Percentiles rank a stretch among this genome's conserved stretches.
Conservation (phyloP, 768 basidiomycete species). For the Lactarius psammicola region DNA sequence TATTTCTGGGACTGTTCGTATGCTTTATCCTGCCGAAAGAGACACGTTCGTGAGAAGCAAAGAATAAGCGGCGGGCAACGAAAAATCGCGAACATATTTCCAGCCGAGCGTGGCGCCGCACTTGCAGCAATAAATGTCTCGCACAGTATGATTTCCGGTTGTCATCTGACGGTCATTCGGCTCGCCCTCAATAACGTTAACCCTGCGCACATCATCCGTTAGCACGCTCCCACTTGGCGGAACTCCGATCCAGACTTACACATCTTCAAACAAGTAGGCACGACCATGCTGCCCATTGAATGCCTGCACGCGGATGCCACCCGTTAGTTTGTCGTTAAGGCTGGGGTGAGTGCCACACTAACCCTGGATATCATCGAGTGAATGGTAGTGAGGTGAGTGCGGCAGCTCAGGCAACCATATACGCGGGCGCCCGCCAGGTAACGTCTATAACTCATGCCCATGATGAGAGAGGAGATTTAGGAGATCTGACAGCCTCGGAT, state of each 20-base stretch:
- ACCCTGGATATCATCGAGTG: constrained; percentile 90
- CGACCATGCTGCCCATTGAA: constrained; percentile 97
- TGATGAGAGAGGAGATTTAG: constrained; percentile 36
- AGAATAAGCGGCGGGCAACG: background rate
- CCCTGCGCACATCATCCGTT: constrained; percentile 46
- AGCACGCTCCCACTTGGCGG: constrained; percentile 18
- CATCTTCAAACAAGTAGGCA: constrained; percentile 90
- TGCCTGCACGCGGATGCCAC: constrained; percentile 52
- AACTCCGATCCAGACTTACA: constrained; percentile 55
- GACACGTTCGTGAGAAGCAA: constrained; percentile 15
- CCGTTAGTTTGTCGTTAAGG: constrained; percentile 23
- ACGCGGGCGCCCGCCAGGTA: constrained; percentile 84
- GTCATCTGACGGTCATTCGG: constrained; percentile 94
- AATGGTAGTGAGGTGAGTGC: constrained; percentile 87
- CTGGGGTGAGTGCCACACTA: constrained; percentile 33
- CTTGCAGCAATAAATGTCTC: constrained; percentile 92
- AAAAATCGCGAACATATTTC: constrained; percentile 82
- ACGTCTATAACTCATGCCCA: constrained; percentile 89
- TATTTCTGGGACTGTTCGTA: constrained; percentile 91
- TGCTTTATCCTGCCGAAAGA: constrained; percentile 71
- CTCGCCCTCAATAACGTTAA: constrained; percentile 88
- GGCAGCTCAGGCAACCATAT: constrained; percentile 85
- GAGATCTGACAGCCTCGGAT: constrained; percentile 11
- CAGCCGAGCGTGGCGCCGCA: constrained; percentile 87
- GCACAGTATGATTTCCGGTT: constrained; percentile 93